phyloP scores from a whole-genome alignment of 164 flowering plant genomes.

The Vitis rotundifolia region DNA sequence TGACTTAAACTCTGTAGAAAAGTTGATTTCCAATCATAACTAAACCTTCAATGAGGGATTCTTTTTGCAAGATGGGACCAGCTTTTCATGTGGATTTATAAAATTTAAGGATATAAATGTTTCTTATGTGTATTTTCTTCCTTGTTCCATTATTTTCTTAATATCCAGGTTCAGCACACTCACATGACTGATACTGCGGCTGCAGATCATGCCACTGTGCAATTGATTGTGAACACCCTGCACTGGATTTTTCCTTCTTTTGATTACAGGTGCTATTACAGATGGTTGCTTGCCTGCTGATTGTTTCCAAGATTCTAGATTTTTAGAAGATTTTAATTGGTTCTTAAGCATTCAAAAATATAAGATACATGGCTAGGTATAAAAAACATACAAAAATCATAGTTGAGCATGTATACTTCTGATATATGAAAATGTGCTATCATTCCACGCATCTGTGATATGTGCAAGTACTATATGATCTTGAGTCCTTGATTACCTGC shows the following conservation, averaged over 20 bases:
- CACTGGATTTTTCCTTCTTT: slow-evolving; percentile 79
- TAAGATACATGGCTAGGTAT: not conserved
- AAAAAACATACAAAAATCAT: not conserved
- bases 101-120: not conserved
- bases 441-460: not conserved
- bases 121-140: not conserved
- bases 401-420: not conserved
- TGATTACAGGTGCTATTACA: slow-evolving; percentile 75
- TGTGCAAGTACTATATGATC: no score
- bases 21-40: no score
- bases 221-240: slow-evolving; percentile 71
- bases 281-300: not conserved
- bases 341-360: not conserved
- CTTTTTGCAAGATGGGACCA: slow-evolving; percentile 4
- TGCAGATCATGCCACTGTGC: slow-evolving; percentile 89
- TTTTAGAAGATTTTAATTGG: not conserved
- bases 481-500: not conserved
- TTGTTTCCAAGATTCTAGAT: not conserved
- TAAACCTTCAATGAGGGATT: not conserved
- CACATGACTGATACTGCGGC: slow-evolving; percentile 98
- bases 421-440: not conserved
- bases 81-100: slow-evolving; percentile 4
- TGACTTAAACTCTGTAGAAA: no score
- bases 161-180: slow-evolving; percentile 89
- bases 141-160: slow-evolving; percentile 9